Evolutionary conservation across 179 eudicot species (phyloP).

Genomic region (Beta lomatogona): DNA sequence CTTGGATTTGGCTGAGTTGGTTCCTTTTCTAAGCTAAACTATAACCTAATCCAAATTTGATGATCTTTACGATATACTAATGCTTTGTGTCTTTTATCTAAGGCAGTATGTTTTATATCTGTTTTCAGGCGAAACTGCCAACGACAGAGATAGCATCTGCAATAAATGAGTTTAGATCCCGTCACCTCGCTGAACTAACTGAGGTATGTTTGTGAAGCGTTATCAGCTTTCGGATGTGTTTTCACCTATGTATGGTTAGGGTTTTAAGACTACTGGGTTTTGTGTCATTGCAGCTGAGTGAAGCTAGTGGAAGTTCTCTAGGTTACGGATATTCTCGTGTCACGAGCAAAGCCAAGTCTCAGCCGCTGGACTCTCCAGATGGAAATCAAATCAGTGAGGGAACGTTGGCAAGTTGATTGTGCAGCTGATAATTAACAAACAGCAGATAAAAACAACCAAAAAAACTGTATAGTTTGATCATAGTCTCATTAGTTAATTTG

Average conservation of each 20-base stretch:
- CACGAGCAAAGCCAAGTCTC: constrained; percentile 73
- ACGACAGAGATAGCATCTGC: constrained; percentile 92
- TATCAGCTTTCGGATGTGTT: neutral
- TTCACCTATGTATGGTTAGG: no score
- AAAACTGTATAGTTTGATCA: constrained; percentile 30
- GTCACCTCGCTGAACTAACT: constrained; percentile 92
- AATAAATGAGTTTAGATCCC: constrained; percentile 93
- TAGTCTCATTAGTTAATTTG: no score
- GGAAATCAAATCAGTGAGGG: constrained; percentile 72
- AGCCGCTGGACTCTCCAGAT: constrained; percentile 59
- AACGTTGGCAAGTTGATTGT: constrained; percentile 57
- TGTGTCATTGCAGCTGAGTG: constrained; percentile 70
- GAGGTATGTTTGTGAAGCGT: constrained; percentile 52
- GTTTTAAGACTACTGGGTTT: neutral
- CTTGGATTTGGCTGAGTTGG: neutral
- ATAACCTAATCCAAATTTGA: neutral
- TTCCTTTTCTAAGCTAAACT: constrained; percentile 5
- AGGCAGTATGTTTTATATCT: constrained; percentile 3
- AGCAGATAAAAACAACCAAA: neutral
- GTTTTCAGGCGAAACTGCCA: constrained; percentile 82
- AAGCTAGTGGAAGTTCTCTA: constrained; percentile 93
- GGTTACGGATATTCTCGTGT: constrained; percentile 87
- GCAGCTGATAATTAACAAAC: constrained; percentile 8
- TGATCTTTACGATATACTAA: neutral
- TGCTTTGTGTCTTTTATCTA: neutral